Conservation (phyloP, 495 filamentous ascomycete genomes). For the Penicillium malachiteum region DNA sequence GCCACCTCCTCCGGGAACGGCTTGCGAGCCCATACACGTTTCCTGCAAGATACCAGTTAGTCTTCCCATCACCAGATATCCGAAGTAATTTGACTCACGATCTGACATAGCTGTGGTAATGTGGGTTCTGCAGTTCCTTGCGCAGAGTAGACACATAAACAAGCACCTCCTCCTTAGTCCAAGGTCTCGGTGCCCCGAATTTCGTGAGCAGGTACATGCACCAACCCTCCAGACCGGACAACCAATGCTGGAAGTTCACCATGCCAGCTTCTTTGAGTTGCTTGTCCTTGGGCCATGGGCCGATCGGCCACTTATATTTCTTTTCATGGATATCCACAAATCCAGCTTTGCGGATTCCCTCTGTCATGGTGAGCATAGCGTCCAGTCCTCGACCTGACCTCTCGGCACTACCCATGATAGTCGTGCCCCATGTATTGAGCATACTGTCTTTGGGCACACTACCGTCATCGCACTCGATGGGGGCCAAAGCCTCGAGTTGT, state of each 20-base stretch:
- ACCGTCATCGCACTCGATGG: neutral
- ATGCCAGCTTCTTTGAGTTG: constrained; percentile 64
- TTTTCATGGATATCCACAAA: constrained; percentile 32
- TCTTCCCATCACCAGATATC: neutral
- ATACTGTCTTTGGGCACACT: constrained; percentile 1
- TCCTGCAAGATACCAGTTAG: neutral
- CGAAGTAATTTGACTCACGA: constrained; percentile 6
- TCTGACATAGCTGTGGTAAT: constrained; percentile 16
- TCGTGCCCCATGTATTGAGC: neutral
- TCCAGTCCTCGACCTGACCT: neutral
- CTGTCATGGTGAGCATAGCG: neutral
- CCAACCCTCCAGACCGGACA: constrained; percentile 30
- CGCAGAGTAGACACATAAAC: constrained; percentile 21
- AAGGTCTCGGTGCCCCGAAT: constrained; percentile 20
- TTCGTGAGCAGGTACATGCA: constrained; percentile 27
- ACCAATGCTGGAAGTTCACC: constrained; percentile 58
- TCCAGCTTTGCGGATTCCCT: constrained; percentile 1
- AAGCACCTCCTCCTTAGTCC: constrained; percentile 24
- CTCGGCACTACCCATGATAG: neutral
- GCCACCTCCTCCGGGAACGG: neutral
- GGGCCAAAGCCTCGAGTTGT: neutral
- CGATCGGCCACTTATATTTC: constrained; percentile 63
- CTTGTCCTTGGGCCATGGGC: constrained; percentile 64
- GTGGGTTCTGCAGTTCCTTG: constrained; percentile 19
- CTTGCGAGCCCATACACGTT: constrained; percentile 4